Percentiles rank a stretch among this genome's conserved stretches.
phyloP scores from a whole-genome alignment of 768 basidiomycete species.

The Russula emetica region DNA sequence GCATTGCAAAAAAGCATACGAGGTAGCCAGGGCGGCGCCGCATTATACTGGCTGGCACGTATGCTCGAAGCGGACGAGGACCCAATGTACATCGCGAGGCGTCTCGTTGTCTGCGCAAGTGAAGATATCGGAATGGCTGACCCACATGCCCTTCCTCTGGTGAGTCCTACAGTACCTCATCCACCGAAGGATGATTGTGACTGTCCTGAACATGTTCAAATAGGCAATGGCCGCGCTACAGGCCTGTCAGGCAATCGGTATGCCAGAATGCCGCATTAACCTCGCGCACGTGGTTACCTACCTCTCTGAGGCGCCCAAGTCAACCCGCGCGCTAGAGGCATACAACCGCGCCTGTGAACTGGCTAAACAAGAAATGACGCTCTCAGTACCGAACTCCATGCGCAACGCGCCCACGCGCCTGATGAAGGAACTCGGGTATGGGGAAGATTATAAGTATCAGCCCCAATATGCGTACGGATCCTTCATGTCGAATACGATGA shows the following conservation, averaged over 20 bases:
- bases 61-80: slow-evolving; percentile 81
- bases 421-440: slow-evolving; percentile 54
- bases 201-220: slow-evolving; percentile 4
- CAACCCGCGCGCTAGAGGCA: slow-evolving; percentile 71
- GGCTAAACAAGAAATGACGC: slow-evolving; percentile 48
- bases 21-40: slow-evolving; percentile 70
- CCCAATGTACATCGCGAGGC: slow-evolving; percentile 68
- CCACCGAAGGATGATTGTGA: neutral
- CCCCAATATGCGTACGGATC: slow-evolving; percentile 41
- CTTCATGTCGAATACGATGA: neutral
- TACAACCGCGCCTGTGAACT: slow-evolving; percentile 64
- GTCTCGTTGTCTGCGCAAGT: slow-evolving; percentile 76
- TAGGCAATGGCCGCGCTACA: slow-evolving; percentile 62
- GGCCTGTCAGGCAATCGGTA: slow-evolving; percentile 65
- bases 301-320: slow-evolving; percentile 77
- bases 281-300: slow-evolving; percentile 75
- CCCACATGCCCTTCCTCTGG: slow-evolving; percentile 66
- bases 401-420: slow-evolving; percentile 75
- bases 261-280: slow-evolving; percentile 82
- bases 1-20: slow-evolving; percentile 82
- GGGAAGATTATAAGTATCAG: slow-evolving; percentile 48
- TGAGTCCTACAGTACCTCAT: slow-evolving; percentile 34
- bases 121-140: slow-evolving; percentile 86
- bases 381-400: slow-evolving; percentile 65
- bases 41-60: slow-evolving; percentile 84